Conservation (phyloP, 345 rosid species). For the Eucalyptus curtisii region DNA sequence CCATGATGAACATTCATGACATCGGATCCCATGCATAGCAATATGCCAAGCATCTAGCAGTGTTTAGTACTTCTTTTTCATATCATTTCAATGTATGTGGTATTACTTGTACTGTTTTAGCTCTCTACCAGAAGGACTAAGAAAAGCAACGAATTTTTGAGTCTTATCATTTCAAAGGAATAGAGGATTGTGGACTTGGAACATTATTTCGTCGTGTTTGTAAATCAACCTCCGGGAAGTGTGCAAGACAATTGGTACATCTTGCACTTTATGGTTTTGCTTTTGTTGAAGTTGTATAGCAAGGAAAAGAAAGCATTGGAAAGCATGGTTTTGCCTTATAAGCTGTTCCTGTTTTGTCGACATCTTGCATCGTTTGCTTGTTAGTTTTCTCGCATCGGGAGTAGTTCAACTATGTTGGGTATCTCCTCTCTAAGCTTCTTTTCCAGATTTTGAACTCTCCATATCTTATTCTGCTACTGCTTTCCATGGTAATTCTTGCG, state of each 20-base stretch:
- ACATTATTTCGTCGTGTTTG: background rate
- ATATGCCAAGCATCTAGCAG: background rate
- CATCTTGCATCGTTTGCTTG: background rate
- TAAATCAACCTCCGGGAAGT: background rate
- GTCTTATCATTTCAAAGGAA: background rate
- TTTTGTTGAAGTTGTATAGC: background rate
- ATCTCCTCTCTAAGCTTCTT: background rate
- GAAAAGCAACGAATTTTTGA: background rate
- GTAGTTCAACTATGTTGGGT: background rate
- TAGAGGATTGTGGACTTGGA: background rate
- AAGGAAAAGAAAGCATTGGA: background rate
- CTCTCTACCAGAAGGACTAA: background rate
- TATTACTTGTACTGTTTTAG: background rate
- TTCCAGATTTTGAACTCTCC: background rate
- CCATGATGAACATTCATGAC: slow-evolving; percentile 59
- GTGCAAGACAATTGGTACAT: background rate
- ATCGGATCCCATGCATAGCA: background rate
- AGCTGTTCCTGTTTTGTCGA: background rate
- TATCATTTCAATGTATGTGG: background rate
- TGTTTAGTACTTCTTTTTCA: background rate
- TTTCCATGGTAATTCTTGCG: background rate
- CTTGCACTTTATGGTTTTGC: background rate
- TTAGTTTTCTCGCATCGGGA: background rate
- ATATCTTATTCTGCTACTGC: background rate
- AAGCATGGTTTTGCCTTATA: background rate